A percentile compares a stretch with the other conserved stretches of the same genome.
phyloP scores from a whole-genome alignment of 1,284 basidiomycete species.

The Wallemia ichthyophaga region DNA sequence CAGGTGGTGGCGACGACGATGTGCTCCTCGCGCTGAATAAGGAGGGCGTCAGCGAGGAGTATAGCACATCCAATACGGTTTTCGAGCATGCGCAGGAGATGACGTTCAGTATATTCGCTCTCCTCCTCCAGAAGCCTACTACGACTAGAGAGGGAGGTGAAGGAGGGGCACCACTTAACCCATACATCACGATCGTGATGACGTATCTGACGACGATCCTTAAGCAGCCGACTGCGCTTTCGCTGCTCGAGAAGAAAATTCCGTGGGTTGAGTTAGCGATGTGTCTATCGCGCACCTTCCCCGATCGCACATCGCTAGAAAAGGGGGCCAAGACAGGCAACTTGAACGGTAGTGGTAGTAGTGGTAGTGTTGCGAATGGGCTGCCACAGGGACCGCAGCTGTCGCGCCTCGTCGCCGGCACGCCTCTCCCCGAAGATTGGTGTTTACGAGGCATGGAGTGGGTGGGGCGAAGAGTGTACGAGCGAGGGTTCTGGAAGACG shows the following conservation, averaged over 20 bases:
- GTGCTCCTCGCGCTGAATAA: conserved; percentile 3
- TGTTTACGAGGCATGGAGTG: conserved; percentile 80
- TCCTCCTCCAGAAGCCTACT: conserved; percentile 33
- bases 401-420: conserved; percentile 26
- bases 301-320: conserved; percentile 23
- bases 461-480: conserved; percentile 61
- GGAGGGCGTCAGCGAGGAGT: conserved; percentile 7
- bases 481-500: conserved; percentile 55
- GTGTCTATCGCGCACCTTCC: conserved; percentile 24
- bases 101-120: conserved; percentile 43
- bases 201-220: conserved; percentile 58
- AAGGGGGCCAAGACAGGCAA: conserved; percentile 21
- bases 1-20: conserved; percentile 13
- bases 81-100: conserved; percentile 47
- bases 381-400: conserved; percentile 19
- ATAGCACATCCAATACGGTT: conserved; percentile 22
- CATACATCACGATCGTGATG: conserved; percentile 56
- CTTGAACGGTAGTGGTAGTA: too few relatives aligned
- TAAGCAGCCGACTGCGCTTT: conserved; percentile 29
- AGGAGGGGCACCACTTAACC: conserved; percentile 34
- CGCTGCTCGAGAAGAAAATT: conserved; percentile 36
- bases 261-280: conserved; percentile 50
- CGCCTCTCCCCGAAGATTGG: conserved; percentile 78
- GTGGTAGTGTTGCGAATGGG: too few relatives aligned
- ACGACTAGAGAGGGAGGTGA: too few relatives aligned